phyloP scores from a whole-genome alignment of 192 early-diverging fungal genomes.

The Backusella circina region DNA sequence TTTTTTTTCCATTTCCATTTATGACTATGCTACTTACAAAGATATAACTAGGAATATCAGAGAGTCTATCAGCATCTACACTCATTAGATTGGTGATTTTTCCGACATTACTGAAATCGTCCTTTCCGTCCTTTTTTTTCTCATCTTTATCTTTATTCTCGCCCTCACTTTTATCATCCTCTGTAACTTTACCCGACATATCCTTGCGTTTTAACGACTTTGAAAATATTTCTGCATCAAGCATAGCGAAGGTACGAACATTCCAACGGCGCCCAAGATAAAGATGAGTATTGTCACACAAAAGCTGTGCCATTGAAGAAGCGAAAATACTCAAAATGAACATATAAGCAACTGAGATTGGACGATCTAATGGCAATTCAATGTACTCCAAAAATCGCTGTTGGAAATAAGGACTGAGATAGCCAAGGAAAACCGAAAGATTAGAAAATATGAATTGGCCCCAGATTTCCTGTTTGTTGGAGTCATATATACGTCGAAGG shows the following conservation, averaged over 20 bases:
- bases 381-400: conserved; percentile 40
- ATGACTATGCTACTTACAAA: conserved; percentile 32
- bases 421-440: conserved; percentile 25
- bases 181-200: conserved; percentile 33
- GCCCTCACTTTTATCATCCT: neutral
- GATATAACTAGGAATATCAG: conserved; percentile 50
- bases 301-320: conserved; percentile 32
- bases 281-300: conserved; percentile 41
- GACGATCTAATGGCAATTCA: conserved; percentile 12
- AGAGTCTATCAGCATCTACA: conserved; percentile 62
- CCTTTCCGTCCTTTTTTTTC: neutral
- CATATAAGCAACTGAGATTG: conserved; percentile 39
- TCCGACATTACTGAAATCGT: conserved; percentile 44
- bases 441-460: conserved; percentile 17
- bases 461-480: conserved; percentile 22
- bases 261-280: conserved; percentile 47
- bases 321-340: conserved; percentile 46
- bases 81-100: conserved; percentile 75
- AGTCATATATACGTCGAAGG: conserved; percentile 13
- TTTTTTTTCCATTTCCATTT: neutral
- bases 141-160: neutral
- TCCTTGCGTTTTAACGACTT: conserved; percentile 45
- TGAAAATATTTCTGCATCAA: conserved; percentile 46
- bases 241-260: conserved; percentile 41
- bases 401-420: conserved; percentile 45